Evolutionary conservation across 371 early-diverging fungal species (phyloP).

Genomic region (Blakeslea trispora): DNA sequence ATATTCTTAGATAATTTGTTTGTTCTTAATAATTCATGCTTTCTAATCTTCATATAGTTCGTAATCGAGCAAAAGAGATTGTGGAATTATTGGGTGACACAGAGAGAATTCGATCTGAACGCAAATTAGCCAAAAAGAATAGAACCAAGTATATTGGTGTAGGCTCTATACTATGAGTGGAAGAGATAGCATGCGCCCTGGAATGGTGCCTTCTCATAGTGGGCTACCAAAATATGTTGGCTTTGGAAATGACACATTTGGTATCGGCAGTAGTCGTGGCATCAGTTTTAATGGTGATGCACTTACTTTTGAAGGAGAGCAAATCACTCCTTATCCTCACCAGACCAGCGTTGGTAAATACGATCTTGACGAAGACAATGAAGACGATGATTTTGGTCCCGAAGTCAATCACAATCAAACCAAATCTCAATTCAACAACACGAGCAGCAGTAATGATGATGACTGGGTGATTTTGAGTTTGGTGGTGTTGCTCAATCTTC

Average conservation of each 20-base stretch:
- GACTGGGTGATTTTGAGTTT: constrained; percentile 57
- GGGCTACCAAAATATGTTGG: constrained; percentile 41
- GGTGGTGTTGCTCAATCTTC: constrained; percentile 26
- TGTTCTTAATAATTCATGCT: background rate
- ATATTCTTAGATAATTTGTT: too few species aligned
- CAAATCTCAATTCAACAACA: background rate
- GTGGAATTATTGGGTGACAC: constrained; percentile 77
- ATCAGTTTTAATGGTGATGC: constrained; percentile 36
- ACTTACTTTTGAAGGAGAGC: constrained; percentile 30
- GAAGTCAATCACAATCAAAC: constrained; percentile 4
- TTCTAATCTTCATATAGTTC: constrained; percentile 57
- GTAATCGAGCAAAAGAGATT: constrained; percentile 90
- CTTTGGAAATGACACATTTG: constrained; percentile 45
- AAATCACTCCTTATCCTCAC: constrained; percentile 27
- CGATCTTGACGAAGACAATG: constrained; percentile 31
- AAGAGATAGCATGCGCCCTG: background rate
- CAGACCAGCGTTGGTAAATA: constrained; percentile 23
- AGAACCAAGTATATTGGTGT: constrained; percentile 86
- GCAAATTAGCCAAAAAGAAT: constrained; percentile 87
- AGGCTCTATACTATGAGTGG: constrained; percentile 35
- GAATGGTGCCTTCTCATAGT: constrained; percentile 1
- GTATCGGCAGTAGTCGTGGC: constrained; percentile 23
- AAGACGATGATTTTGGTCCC: constrained; percentile 1
- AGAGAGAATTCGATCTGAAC: constrained; percentile 78
- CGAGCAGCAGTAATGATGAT: constrained; percentile 45